These are phyloP conservation scores for Apium graveolens DNA, from an alignment of 129 eudicot species.

Conservation along the genomic window DNA sequence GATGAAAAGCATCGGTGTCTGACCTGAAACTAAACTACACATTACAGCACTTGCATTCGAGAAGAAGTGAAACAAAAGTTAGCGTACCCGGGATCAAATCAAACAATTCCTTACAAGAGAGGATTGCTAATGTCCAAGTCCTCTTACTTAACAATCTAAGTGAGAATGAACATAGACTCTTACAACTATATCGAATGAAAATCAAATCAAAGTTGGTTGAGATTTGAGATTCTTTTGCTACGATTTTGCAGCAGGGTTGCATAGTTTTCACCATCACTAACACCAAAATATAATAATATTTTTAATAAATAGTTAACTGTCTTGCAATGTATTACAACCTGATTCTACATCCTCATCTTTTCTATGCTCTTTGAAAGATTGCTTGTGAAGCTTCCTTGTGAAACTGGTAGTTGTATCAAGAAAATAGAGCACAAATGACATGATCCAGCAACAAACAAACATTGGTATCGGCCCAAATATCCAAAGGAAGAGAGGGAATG, in stretches of 20 bases:
- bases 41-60: background rate
- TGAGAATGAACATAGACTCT: background rate
- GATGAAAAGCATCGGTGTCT: background rate
- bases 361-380: slow-evolving; percentile 31
- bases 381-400: slow-evolving; percentile 52
- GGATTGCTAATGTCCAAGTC: background rate
- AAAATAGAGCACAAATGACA: slow-evolving; percentile 66
- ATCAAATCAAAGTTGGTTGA: background rate
- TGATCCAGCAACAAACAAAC: slow-evolving; percentile 54
- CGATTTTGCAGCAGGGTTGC: background rate
- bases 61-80: background rate
- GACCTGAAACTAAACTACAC: background rate
- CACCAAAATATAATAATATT: background rate
- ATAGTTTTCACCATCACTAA: background rate
- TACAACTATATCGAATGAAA: background rate
- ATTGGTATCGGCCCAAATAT: slow-evolving; percentile 78
- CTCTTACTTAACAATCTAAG: background rate
- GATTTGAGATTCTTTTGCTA: background rate
- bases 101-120: background rate
- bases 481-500: slow-evolving; percentile 90
- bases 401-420: slow-evolving; percentile 66
- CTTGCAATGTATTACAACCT: background rate
- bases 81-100: background rate
- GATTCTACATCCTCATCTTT: slow-evolving; percentile 22
- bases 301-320: background rate